Conservation (phyloP, 768 basidiomycete species). For the Tricholoma matsutake region DNA sequence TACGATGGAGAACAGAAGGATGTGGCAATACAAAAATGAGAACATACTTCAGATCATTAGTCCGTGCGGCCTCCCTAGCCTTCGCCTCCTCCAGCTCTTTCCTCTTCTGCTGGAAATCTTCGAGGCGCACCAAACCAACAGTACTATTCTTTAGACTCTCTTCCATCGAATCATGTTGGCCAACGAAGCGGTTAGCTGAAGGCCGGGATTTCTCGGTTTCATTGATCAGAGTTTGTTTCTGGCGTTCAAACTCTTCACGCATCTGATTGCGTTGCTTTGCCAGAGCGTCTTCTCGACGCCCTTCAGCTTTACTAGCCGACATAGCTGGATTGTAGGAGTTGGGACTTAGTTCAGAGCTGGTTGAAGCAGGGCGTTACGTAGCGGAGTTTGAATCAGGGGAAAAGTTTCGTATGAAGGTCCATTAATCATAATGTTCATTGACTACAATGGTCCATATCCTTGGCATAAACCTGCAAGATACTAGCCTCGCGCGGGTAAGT, state of each 20-base stretch:
- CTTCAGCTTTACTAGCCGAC: slow-evolving; percentile 77
- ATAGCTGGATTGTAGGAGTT: slow-evolving; percentile 34
- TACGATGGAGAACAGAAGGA: slow-evolving; percentile 9
- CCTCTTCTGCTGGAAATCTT: slow-evolving; percentile 88
- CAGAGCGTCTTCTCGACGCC: slow-evolving; percentile 83
- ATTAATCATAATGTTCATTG: slow-evolving; percentile 4
- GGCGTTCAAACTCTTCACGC: slow-evolving; percentile 78
- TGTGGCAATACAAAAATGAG: slow-evolving; percentile 14
- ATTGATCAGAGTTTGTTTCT: slow-evolving; percentile 75
- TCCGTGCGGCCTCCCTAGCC: slow-evolving; percentile 82
- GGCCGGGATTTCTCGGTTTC: slow-evolving; percentile 94
- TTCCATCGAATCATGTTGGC: slow-evolving; percentile 92
- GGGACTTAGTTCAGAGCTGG: no score
- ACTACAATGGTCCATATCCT: slow-evolving; percentile 78
- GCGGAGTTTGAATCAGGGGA: slow-evolving; percentile 29
- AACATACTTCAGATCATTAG: slow-evolving; percentile 85
- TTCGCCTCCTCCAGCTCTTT: slow-evolving; percentile 91
- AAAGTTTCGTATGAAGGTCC: slow-evolving; percentile 5
- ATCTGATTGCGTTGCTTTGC: slow-evolving; percentile 77
- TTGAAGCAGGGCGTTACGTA: not conserved
- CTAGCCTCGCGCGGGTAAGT: slow-evolving; percentile 71
- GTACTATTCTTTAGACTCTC: slow-evolving; percentile 89
- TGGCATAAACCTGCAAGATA: slow-evolving; percentile 78
- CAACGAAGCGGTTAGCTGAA: slow-evolving; percentile 84
- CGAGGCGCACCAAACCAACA: slow-evolving; percentile 85